Evolutionary conservation across 2,329 filamentous ascomycete genomes (phyloP), one percentile per base, ranked within the genome.

Genomic region (Aureobasidium sp.): DNA sequence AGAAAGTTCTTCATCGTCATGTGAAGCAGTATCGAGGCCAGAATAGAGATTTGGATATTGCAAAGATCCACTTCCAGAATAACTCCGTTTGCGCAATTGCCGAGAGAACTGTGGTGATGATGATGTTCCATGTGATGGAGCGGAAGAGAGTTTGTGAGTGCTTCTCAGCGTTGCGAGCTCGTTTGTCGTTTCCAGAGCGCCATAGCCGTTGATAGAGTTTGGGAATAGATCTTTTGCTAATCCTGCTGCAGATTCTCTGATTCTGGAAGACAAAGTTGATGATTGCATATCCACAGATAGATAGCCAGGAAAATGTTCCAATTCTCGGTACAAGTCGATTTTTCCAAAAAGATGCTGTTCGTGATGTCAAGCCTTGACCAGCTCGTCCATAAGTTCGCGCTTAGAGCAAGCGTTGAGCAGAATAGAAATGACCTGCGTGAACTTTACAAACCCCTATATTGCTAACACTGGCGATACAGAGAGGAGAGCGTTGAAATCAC

Each of bases 101-200:
- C 25, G 34, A 21, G 39, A 16, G 5, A 42, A 1, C 10, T 36
- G 45, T 21, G 45, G 27, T 27, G 45, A 50, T 2, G 55, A 37
- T 10, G 21, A 41, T 32, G 34, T 27, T 34, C 45, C 44, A 34
- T 42, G 13, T 6, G 45, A 49, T 49, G 45, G 3, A 5, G 29
- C 7, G 9, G 34, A 41, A 30, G 57, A 49, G 13, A 49, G 25
- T 41, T 61, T 61, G 34, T 55, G 50, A 32, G 41, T 32, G 39
- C 29, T 54, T 41, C 59, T 45, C 39, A 55, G 34, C n/a, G 39
- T 25, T 11, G 48, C 32, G 21, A 61, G 59, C 42, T 61, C 49
- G 13, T 47, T 53, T 25, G 59, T 55, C 16, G 50, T 55, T 41
- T 47, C 59, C 27, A 21, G n/a, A 21, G 59, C 59, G 49, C 32